Conservation (phyloP, 1,139 yeast species). For the Yamadazyma sp. region DNA sequence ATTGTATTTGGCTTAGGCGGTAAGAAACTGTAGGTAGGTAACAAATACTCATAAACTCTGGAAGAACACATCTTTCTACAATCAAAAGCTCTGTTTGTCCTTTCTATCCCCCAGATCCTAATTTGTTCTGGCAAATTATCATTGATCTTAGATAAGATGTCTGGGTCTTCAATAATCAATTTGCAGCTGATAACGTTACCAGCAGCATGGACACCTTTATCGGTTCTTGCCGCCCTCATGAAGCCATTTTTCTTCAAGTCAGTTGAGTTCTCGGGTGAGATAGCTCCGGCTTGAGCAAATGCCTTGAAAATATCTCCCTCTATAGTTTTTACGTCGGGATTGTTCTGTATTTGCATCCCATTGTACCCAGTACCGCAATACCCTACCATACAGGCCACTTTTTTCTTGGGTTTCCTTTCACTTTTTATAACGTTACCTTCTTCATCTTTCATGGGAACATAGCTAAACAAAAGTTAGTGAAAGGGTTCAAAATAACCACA, state of each 20-base stretch:
- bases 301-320: slow-evolving; percentile 90
- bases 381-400: slow-evolving; percentile 91
- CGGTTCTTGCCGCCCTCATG: slow-evolving; percentile 97
- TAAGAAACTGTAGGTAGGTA: slow-evolving; percentile 85
- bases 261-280: slow-evolving; percentile 82
- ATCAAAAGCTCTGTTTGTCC: slow-evolving; percentile 89
- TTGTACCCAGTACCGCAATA: slow-evolving; percentile 98
- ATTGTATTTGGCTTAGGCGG: slow-evolving; percentile 83
- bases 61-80: slow-evolving; percentile 95
- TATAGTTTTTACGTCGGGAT: slow-evolving; percentile 87
- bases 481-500: background rate
- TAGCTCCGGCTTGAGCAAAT: slow-evolving; percentile 84
- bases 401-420: slow-evolving; percentile 77
- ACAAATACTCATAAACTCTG: slow-evolving; percentile 86
- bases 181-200: slow-evolving; percentile 91
- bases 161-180: slow-evolving; percentile 85
- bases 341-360: slow-evolving; percentile 86
- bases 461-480: slow-evolving; percentile 31
- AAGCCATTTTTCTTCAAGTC: slow-evolving; percentile 90
- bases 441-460: slow-evolving; percentile 51
- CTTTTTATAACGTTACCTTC: slow-evolving; percentile 59
- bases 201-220: slow-evolving; percentile 98
- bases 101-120: slow-evolving; percentile 88
- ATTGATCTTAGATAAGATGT: slow-evolving; percentile 73
- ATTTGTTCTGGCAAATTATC: slow-evolving; percentile 76